phyloP scores from a whole-genome alignment of 176 grass and related monocot species.

The Echinochloa phyllopogon region DNA sequence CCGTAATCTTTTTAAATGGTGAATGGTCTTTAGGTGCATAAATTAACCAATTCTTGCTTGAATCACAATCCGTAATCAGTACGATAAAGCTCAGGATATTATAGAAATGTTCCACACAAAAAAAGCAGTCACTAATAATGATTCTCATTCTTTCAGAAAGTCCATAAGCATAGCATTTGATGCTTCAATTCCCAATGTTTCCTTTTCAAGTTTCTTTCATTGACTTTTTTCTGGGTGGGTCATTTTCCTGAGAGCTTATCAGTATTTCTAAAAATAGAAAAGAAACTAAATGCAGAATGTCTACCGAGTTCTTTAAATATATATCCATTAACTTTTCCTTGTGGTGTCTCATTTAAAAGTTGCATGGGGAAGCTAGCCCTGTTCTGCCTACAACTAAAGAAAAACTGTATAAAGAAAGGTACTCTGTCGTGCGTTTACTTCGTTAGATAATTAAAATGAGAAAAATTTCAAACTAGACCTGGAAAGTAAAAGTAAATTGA shows the following conservation, averaged over 20 bases:
- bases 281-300: constrained; percentile 35
- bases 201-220: constrained; percentile 23
- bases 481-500: not conserved
- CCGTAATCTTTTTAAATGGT: not conserved
- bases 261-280: constrained; percentile 53
- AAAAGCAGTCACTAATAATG: constrained; percentile 44
- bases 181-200: constrained; percentile 48
- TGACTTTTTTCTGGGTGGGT: constrained; percentile 46
- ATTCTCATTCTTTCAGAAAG: constrained; percentile 58
- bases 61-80: not conserved
- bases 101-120: constrained; percentile 24
- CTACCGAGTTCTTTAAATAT: constrained; percentile 15
- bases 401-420: not conserved
- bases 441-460: constrained; percentile 8
- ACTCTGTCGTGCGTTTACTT: constrained; percentile 12
- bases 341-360: constrained; percentile 21
- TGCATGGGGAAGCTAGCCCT: constrained; percentile 5
- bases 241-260: constrained; percentile 29
- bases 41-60: constrained; percentile 7
- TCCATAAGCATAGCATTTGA: constrained; percentile 43
- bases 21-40: constrained; percentile 4
- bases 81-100: constrained; percentile 18
- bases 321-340: constrained; percentile 38
- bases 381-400: constrained; percentile 30
- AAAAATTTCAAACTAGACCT: constrained; percentile 6